Base-by-base conservation (phyloP, 495 filamentous ascomycete genomes). In the Penicillium macrosclerotiorum region DNA sequence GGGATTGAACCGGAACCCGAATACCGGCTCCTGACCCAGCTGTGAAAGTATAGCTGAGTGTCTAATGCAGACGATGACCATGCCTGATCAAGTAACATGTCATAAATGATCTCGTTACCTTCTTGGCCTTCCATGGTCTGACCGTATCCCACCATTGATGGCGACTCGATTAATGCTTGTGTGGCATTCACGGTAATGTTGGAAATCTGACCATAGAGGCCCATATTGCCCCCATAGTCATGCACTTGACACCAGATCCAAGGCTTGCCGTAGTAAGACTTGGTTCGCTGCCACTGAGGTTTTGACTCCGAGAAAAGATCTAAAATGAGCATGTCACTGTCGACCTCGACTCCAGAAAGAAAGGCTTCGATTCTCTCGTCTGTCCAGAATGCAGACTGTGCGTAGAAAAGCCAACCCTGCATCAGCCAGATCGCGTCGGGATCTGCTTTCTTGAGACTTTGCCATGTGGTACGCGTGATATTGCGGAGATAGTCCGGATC, bases 381-480 rank as follows among this genome's bases (percentile, higher is more conserved):
- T 9, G 72, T 78, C 76, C 76, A 80, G 53, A 78, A 80, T 1
- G 51, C 56, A 0, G 55, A 46, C 23, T 67, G 65, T 8, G 60
- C 58, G 35, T 61, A 73, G 61, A 80, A 80, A 1, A 76, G 57
- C 76, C 76, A 80, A 19, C 74, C 76, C 49, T 80, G 76, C 73
- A 80, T 76, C 36, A 78, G 50, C 76, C 76, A 80, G 5, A 76
- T 60, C 1, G 75, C 75, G 6, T 67, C 51, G 1, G 75, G 66
- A 45, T 76, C 71, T 0, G 68, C 76, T 6, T 67, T 48, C 47
- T 78, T 78, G 26, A 80, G 54, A 32, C 64, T 67, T 12, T 57
- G 45, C 62, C 62, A 69, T 0, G 76, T 79, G 35, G 65, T 68
- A n/a, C 50, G 45, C 9, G 72, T 76, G 20, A 77, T 60, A 42